Conservation (phyloP, 176 grass and related monocot species). For the Oryza longistaminata region DNA sequence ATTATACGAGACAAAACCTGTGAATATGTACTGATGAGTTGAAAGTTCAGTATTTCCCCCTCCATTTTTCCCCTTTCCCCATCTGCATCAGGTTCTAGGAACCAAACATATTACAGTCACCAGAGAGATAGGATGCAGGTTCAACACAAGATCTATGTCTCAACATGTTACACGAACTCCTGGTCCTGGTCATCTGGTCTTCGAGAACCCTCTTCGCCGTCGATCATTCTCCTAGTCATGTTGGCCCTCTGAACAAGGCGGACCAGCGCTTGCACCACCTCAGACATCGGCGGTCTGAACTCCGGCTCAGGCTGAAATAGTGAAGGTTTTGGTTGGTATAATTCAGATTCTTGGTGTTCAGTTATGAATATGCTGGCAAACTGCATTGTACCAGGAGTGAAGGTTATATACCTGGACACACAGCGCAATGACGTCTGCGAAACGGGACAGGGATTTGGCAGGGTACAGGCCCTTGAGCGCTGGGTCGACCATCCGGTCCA, state of each 20-base stretch:
- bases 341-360: neutral
- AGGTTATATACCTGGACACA: conserved; percentile 73
- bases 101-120: neutral
- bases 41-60: neutral
- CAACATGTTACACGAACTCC: conserved; percentile 51
- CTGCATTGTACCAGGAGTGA: neutral
- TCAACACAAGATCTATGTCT: neutral
- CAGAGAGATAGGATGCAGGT: neutral
- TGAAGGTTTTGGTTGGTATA: conserved; percentile 27
- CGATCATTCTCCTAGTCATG: conserved; percentile 67
- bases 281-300: conserved; percentile 90
- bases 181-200: conserved; percentile 60
- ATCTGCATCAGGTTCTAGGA: neutral
- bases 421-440: conserved; percentile 67
- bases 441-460: conserved; percentile 84
- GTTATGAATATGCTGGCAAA: neutral
- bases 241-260: conserved; percentile 86
- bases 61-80: neutral
- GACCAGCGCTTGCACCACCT: conserved; percentile 82
- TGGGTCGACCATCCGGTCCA: conserved; percentile 81
- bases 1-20: conserved; percentile 40
- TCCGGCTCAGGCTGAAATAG: conserved; percentile 76
- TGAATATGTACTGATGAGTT: conserved; percentile 39
- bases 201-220: conserved; percentile 63
- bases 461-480: conserved; percentile 76